phyloP scores from a whole-genome alignment of 176 grass and related monocot species.

The Leersia perrieri region DNA sequence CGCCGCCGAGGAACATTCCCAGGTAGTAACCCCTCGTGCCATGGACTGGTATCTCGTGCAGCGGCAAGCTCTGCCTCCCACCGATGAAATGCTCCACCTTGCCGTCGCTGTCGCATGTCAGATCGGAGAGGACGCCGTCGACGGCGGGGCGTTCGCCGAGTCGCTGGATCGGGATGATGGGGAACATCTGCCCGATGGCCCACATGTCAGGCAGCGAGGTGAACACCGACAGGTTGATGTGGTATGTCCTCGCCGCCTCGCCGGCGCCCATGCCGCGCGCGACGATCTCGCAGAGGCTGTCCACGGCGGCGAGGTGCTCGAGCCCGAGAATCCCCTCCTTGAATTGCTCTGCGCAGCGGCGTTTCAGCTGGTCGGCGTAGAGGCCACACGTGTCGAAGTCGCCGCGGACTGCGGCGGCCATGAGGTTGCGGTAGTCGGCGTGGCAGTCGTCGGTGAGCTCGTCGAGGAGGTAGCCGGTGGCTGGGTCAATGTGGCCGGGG shows the following conservation, averaged over 20 bases:
- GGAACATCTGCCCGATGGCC: slow-evolving; percentile 93
- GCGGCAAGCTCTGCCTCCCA: slow-evolving; percentile 63
- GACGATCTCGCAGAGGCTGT: slow-evolving; percentile 76
- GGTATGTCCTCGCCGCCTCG: slow-evolving; percentile 62
- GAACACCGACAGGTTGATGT: slow-evolving; percentile 89
- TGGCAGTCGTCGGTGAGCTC: slow-evolving; percentile 76
- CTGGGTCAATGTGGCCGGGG: slow-evolving; percentile 30
- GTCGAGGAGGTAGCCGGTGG: slow-evolving; percentile 49
- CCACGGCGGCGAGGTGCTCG: slow-evolving; percentile 81
- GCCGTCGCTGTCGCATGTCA: slow-evolving; percentile 96
- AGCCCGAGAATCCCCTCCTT: slow-evolving; percentile 75
- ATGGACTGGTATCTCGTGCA: slow-evolving; percentile 61
- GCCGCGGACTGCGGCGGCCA: slow-evolving; percentile 57
- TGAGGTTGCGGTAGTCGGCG: slow-evolving; percentile 76
- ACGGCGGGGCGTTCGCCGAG: slow-evolving; percentile 61
- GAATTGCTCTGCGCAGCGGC: slow-evolving; percentile 69
- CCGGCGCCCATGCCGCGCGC: slow-evolving; percentile 56
- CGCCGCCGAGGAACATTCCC: slow-evolving; percentile 98
- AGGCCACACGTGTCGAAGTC: slow-evolving; percentile 72
- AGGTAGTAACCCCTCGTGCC: slow-evolving; percentile 66
- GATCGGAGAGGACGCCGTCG: slow-evolving; percentile 66
- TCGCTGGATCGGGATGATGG: slow-evolving; percentile 83
- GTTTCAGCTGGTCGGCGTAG: slow-evolving; percentile 85
- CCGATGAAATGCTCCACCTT: slow-evolving; percentile 80
- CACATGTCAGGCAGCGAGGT: slow-evolving; percentile 91